These are phyloP conservation scores for Neolecta irregularis DNA, from an alignment of 1,139 yeast species.

Conservation along the genomic window DNA sequence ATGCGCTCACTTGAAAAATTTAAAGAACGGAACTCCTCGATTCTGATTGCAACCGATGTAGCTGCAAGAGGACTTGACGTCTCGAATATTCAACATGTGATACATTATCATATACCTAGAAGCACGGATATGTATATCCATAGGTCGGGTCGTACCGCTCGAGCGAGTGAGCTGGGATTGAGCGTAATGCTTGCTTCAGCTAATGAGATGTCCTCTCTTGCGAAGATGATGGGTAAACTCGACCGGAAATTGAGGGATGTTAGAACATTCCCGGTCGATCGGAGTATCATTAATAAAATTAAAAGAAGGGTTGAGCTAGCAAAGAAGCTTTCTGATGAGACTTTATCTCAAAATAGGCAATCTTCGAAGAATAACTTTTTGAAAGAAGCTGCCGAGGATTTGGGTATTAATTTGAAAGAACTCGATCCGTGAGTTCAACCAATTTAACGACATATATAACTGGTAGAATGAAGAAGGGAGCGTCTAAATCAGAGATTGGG, in stretches of 20 bases:
- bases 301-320: constrained; percentile 57
- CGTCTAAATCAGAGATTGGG: background rate
- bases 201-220: constrained; percentile 36
- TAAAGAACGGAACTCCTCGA: constrained; percentile 35
- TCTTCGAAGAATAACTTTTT: constrained; percentile 37
- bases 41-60: constrained; percentile 86
- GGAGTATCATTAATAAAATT: constrained; percentile 53
- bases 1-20: constrained; percentile 57
- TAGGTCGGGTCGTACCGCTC: constrained; percentile 94
- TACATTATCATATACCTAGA: constrained; percentile 89
- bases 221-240: constrained; percentile 42
- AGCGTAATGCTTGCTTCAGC: constrained; percentile 87
- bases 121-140: constrained; percentile 91
- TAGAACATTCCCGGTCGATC: constrained; percentile 60
- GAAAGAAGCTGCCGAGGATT: constrained; percentile 79
- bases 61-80: constrained; percentile 98
- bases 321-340: constrained; percentile 57
- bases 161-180: constrained; percentile 90
- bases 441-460: too few species aligned
- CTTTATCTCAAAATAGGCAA: constrained; percentile 18
- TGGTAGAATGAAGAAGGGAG: too few species aligned
- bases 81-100: constrained; percentile 79
- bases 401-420: constrained; percentile 53
- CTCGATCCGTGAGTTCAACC: too few species aligned
- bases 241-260: constrained; percentile 45